A percentile compares a stretch with the other conserved stretches of the same genome.
Conservation (phyloP, 2,329 filamentous ascomycete species). For the Alternaria longipes region DNA sequence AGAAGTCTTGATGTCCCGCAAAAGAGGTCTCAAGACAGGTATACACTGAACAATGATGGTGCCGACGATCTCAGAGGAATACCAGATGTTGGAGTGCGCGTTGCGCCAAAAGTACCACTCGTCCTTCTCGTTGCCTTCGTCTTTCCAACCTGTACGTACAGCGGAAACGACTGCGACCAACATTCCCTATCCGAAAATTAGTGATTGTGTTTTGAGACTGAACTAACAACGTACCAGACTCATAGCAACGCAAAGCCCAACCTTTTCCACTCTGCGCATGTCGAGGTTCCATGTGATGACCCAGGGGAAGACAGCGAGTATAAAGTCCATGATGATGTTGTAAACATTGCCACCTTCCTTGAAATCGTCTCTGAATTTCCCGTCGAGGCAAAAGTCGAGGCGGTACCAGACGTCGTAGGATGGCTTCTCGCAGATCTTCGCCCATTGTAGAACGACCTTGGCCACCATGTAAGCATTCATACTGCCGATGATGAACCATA, state of each 20-base stretch:
- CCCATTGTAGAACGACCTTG: constrained; percentile 62
- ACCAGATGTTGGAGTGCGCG: constrained; percentile 59
- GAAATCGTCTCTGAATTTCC: constrained; percentile 54
- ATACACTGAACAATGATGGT: constrained; percentile 66
- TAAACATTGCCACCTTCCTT: constrained; percentile 64
- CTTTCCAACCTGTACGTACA: constrained; percentile 61
- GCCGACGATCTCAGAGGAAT: constrained; percentile 62
- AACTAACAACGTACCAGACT: constrained; percentile 51
- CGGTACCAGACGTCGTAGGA: constrained; percentile 60
- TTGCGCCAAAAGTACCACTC: constrained; percentile 61
- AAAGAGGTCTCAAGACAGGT: constrained; percentile 60
- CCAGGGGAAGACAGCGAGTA: constrained; percentile 62
- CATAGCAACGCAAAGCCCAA: constrained; percentile 62
- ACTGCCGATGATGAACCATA: constrained; percentile 61
- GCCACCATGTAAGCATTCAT: constrained; percentile 61
- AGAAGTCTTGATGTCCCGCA: constrained; percentile 55
- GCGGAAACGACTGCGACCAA: constrained; percentile 61
- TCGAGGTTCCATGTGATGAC: constrained; percentile 59
- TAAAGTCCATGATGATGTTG: constrained; percentile 64
- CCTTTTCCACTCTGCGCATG: constrained; percentile 60
- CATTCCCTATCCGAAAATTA: constrained; percentile 48
- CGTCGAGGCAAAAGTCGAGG: constrained; percentile 57
- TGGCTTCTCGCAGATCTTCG: constrained; percentile 55
- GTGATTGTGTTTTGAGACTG: background rate
- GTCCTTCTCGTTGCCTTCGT: constrained; percentile 58